phyloP scores from a whole-genome alignment of 768 basidiomycete genomes.

The Psilocybe azurescens region DNA sequence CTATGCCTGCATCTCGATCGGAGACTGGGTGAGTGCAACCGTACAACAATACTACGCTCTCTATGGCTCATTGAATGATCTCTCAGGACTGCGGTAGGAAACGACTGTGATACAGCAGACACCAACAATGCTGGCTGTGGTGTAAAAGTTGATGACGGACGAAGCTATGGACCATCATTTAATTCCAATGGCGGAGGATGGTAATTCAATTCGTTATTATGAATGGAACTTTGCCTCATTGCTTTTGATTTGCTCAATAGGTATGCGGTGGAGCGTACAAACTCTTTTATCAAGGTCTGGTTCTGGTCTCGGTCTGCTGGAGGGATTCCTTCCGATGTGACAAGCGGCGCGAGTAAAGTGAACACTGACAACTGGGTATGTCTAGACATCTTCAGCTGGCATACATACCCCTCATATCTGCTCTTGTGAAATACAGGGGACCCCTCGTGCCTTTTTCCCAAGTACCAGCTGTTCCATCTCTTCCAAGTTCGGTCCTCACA shows the following conservation, averaged over 20 bases:
- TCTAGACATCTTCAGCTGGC: background rate
- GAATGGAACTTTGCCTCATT: background rate
- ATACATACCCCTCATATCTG: background rate
- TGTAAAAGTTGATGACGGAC: slow-evolving; percentile 43
- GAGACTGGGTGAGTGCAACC: slow-evolving; percentile 50
- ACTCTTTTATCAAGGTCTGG: slow-evolving; percentile 66
- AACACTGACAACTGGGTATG: slow-evolving; percentile 61
- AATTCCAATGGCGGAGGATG: slow-evolving; percentile 68
- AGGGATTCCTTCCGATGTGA: slow-evolving; percentile 52
- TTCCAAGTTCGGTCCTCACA: slow-evolving; percentile 62
- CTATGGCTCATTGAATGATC: background rate
- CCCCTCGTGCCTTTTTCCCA: slow-evolving; percentile 66
- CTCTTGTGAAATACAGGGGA: slow-evolving; percentile 45
- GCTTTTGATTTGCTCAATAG: slow-evolving; percentile 31
- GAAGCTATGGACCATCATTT: slow-evolving; percentile 63
- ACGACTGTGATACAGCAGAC: slow-evolving; percentile 54
- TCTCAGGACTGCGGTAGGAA: slow-evolving; percentile 38
- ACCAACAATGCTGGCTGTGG: slow-evolving; percentile 63
- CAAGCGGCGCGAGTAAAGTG: slow-evolving; percentile 42
- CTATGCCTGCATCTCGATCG: slow-evolving; percentile 50
- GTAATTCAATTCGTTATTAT: slow-evolving; percentile 32
- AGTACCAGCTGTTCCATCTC: slow-evolving; percentile 55
- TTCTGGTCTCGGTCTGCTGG: slow-evolving; percentile 65
- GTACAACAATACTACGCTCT: background rate
- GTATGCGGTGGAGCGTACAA: slow-evolving; percentile 69